A percentile compares a stretch with the other conserved stretches of the same genome.
These are phyloP conservation scores for Yarrowia sp. DNA, from an alignment of 805 yeast genomes.

Conservation along the genomic window DNA sequence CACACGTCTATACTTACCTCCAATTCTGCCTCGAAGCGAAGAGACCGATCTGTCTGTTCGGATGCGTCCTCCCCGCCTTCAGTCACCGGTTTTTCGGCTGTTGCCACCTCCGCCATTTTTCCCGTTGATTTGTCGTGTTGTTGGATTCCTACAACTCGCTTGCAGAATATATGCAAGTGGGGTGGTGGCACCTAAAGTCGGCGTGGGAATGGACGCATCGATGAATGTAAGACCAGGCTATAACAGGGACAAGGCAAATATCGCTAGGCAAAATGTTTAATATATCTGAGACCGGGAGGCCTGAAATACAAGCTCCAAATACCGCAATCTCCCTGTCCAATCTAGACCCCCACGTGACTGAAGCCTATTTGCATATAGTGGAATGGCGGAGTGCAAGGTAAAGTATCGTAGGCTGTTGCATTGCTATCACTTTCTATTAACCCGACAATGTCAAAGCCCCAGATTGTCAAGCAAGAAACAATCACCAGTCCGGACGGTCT, in stretches of 20 bases:
- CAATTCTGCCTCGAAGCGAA: slow-evolving; percentile 83
- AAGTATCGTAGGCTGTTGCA: neutral
- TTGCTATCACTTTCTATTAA: neutral
- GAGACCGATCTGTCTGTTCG: slow-evolving; percentile 42
- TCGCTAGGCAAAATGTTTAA: neutral
- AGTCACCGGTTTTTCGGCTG: neutral
- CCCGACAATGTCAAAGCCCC: neutral
- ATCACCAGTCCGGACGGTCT: slow-evolving; percentile 10
- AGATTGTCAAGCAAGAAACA: slow-evolving; percentile 16
- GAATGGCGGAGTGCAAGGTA: neutral
- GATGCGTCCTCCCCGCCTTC: neutral
- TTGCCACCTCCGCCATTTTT: slow-evolving; percentile 21
- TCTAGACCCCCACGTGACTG: neutral
- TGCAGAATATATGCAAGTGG: slow-evolving; percentile 22
- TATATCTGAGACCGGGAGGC: neutral
- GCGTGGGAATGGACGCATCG: neutral
- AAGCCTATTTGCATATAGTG: slow-evolving; percentile 13
- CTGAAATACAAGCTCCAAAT: neutral
- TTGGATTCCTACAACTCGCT: neutral
- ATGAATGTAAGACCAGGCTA: neutral
- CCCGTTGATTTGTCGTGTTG: neutral
- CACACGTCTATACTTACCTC: slow-evolving; percentile 67
- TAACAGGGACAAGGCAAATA: neutral
- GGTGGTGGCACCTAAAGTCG: neutral
- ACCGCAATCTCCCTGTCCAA: slow-evolving; percentile 1